Base-by-base conservation (phyloP, 108 stramenopile species). In the Asterionellopsis glacialis region DNA sequence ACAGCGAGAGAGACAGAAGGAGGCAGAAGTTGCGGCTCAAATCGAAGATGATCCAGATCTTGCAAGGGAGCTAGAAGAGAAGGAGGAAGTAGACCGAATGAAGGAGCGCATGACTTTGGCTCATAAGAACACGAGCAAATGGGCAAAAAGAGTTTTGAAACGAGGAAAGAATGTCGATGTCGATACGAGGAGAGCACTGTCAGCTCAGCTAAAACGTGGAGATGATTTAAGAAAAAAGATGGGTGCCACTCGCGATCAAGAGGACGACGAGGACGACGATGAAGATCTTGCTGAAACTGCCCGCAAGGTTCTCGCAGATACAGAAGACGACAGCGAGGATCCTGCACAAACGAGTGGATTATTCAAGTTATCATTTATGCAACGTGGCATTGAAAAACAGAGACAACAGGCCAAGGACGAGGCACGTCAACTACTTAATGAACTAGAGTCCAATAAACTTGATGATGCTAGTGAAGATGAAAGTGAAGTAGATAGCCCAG, bases 101-200 rank as follows among this genome's bases (percentile, higher is more conserved):
- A 90, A 93, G 63, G 97, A 98, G 65, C 79, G 97, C 15, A 97
- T 97, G 95, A 96, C 89, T 39, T 73, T 97, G 56, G 82, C 87
- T 43, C 97, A 99, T 61, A 97, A 95, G 61, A 97, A 97, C 81
- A 98, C 96, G 1, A 83, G 86, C 57, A 97, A 98, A 80, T 98
- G 97, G 98, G 96, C 95, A n/a, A 87, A 89, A 57, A 76, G 85
- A 25, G 82, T 93, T 22, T 66, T 98, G 44, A 71, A 88, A 42
- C 73, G 92, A 27, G 93, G 95, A 28, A 83, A 74, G 52, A 94
- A 82, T 64, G 87, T 88, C 47, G 95, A 89, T 51, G 52, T 79
- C 26, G 94, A 87, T 48, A 94, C 93, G 18, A 73, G 88, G 44
- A 74, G 79, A 59, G 91, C 91, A 18, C 67, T 97, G 25, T 90